Conservation (phyloP, 208 protist genomes). For the Phytomonas sp. region DNA sequence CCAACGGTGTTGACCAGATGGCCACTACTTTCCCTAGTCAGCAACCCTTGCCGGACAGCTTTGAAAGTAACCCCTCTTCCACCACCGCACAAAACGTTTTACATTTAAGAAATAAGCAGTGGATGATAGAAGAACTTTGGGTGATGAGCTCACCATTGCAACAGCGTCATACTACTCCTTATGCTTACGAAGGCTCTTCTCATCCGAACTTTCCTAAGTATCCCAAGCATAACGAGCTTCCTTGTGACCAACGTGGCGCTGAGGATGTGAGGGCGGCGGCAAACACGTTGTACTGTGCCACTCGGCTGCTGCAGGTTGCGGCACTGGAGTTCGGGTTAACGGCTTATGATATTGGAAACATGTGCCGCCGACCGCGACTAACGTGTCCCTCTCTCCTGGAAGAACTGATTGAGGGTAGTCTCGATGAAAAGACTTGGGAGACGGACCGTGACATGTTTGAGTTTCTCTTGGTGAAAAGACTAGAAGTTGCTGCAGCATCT, state of each 20-base stretch:
- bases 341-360: slow-evolving; percentile 30
- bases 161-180: neutral
- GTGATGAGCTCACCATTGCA: slow-evolving; percentile 6
- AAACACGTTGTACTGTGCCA: slow-evolving; percentile 38
- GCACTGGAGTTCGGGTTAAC: slow-evolving; percentile 40
- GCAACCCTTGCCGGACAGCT: neutral
- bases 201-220: neutral
- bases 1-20: neutral
- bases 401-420: slow-evolving; percentile 33
- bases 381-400: slow-evolving; percentile 34
- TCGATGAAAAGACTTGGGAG: slow-evolving; percentile 34
- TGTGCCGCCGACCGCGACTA: slow-evolving; percentile 37
- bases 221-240: neutral
- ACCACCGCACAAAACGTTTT: neutral
- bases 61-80: neutral
- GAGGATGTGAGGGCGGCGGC: slow-evolving; percentile 27
- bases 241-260: slow-evolving; percentile 15
- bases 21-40: neutral
- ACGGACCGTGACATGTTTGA: slow-evolving; percentile 21
- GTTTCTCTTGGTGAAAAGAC: neutral
- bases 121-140: neutral
- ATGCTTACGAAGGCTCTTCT: neutral
- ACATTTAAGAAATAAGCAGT: neutral
- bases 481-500: neutral
- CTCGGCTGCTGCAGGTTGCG: slow-evolving; percentile 39